Conservation (phyloP, 2,329 filamentous ascomycete genomes). For the Tolypocladium inflatum region DNA sequence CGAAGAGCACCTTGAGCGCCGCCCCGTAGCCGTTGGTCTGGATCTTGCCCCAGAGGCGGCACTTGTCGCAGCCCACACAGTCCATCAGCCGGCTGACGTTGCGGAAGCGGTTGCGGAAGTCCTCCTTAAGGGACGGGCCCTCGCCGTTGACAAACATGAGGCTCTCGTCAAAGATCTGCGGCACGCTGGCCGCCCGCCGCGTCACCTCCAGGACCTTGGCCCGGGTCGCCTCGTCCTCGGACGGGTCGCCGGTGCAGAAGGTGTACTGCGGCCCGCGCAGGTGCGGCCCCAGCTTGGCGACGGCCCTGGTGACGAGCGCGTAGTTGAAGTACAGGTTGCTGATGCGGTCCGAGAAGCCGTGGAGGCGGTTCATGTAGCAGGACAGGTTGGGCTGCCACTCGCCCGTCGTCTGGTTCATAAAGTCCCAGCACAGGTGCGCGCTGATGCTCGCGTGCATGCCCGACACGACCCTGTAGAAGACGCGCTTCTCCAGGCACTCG, state of each 20-base stretch:
- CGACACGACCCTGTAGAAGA: constrained; percentile 90
- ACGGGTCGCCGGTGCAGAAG: constrained; percentile 80
- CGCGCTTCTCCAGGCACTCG: constrained; percentile 95
- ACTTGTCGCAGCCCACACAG: constrained; percentile 97
- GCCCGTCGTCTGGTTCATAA: constrained; percentile 89
- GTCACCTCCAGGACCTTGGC: constrained; percentile 72
- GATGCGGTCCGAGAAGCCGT: constrained; percentile 78
- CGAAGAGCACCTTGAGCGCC: constrained; percentile 90
- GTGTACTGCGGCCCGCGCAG: constrained; percentile 63
- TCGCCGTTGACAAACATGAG: constrained; percentile 84
- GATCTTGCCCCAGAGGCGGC: constrained; percentile 93
- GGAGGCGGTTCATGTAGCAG: constrained; percentile 83
- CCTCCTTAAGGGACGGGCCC: constrained; percentile 77
- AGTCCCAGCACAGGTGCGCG: constrained; percentile 91
- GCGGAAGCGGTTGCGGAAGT: constrained; percentile 94
- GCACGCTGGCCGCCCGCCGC: constrained; percentile 55
- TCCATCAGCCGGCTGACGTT: constrained; percentile 98
- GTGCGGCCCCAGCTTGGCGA: constrained; percentile 81
- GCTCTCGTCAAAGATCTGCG: constrained; percentile 85
- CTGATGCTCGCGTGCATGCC: constrained; percentile 99
- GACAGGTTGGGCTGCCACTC: constrained; percentile 83
- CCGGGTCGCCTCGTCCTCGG: constrained; percentile 71
- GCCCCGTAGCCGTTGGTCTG: constrained; percentile 93
- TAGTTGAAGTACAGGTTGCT: constrained; percentile 99
- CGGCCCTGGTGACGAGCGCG: constrained; percentile 81